Evolutionary conservation across 2,329 filamentous ascomycete species (phyloP).

Genomic region (Bipolaris oryzae): DNA sequence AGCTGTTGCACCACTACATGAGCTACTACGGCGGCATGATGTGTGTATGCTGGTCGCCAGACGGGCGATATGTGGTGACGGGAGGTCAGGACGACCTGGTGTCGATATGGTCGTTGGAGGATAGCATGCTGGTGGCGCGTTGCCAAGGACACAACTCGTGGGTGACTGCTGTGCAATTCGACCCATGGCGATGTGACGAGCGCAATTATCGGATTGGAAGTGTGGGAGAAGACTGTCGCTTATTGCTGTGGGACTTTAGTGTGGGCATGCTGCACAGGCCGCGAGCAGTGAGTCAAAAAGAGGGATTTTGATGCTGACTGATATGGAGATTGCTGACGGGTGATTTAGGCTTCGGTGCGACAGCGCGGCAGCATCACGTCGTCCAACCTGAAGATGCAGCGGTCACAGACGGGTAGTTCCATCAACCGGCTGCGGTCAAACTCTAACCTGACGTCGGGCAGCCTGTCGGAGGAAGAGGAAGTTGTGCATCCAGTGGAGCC

Average conservation of each 20-base stretch:
- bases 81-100: conserved; percentile 96
- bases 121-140: conserved; percentile 82
- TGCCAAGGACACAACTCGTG: conserved; percentile 96
- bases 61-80: conserved; percentile 93
- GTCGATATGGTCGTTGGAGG: conserved; percentile 90
- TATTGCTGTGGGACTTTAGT: conserved; percentile 96
- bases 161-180: conserved; percentile 92
- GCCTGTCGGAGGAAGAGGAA: conserved; percentile 64
- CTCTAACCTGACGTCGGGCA: conserved; percentile 65
- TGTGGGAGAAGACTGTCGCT: conserved; percentile 88
- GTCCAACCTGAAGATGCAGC: conserved; percentile 52
- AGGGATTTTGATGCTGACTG: not conserved
- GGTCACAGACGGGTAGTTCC: conserved; percentile 66
- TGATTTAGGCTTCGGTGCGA: conserved; percentile 58
- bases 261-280: conserved; percentile 95
- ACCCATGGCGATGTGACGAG: conserved; percentile 96
- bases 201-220: conserved; percentile 95
- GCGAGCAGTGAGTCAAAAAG: conserved; percentile 65
- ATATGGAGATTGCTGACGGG: not conserved
- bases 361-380: conserved; percentile 62
- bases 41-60: conserved; percentile 96
- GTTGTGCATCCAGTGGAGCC: conserved; percentile 83
- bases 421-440: conserved; percentile 70
- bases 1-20: conserved; percentile 86
- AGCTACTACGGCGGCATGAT: conserved; percentile 93